phyloP scores from a whole-genome alignment of 371 early-diverging fungal genomes.

The Mucor lusitanicus region DNA sequence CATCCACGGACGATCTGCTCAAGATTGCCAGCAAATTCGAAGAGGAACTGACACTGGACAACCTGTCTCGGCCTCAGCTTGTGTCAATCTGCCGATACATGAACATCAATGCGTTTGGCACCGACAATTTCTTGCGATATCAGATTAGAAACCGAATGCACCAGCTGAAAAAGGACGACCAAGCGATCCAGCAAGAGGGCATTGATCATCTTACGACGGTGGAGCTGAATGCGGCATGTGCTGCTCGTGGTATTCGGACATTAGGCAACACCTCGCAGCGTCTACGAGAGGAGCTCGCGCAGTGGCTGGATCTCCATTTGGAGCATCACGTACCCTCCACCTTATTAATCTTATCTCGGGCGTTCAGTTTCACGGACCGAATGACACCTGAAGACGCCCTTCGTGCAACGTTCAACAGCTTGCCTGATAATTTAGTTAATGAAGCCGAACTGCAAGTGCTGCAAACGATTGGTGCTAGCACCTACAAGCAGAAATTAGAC shows the following conservation, averaged over 20 bases:
- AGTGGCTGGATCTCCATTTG: conserved; percentile 92
- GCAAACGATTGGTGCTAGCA: conserved; percentile 82
- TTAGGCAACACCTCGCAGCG: conserved; percentile 82
- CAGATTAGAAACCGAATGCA: conserved; percentile 82
- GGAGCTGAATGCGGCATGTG: conserved; percentile 86
- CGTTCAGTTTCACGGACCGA: conserved; percentile 74
- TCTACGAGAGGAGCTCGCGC: conserved; percentile 80
- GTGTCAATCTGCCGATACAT: conserved; percentile 91
- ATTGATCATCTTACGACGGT: conserved; percentile 77
- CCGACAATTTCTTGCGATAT: conserved; percentile 88
- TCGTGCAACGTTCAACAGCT: conserved; percentile 83
- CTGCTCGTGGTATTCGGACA: conserved; percentile 87
- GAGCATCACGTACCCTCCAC: conserved; percentile 85
- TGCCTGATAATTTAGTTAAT: conserved; percentile 87
- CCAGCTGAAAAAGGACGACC: conserved; percentile 85
- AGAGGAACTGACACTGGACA: conserved; percentile 90
- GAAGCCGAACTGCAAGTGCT: conserved; percentile 85
- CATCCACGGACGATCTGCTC: conserved; percentile 79
- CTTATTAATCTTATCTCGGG: conserved; percentile 86
- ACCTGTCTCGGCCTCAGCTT: conserved; percentile 89
- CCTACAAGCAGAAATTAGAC: conserved; percentile 86
- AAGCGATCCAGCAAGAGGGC: conserved; percentile 69
- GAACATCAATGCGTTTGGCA: conserved; percentile 92
- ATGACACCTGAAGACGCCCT: conserved; percentile 74
- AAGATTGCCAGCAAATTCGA: conserved; percentile 82